These are phyloP conservation scores for Ustilago shanxiensis DNA, from an alignment of 1,284 basidiomycete genomes.

Conservation along the genomic window DNA sequence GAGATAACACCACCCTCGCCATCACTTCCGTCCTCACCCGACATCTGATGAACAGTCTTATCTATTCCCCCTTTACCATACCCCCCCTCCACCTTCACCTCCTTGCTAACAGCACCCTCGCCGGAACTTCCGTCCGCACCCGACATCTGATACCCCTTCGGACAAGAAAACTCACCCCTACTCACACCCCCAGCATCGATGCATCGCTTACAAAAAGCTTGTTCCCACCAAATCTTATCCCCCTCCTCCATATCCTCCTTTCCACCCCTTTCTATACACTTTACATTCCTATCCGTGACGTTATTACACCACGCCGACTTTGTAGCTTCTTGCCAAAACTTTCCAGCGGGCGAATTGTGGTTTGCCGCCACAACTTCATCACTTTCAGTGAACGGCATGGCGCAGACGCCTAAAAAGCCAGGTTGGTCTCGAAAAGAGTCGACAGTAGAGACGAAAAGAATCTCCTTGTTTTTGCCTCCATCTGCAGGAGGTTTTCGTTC, in stretches of 20 bases:
- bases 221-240: slow-evolving; percentile 17
- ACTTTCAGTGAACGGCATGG: not conserved
- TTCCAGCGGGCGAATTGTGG: not conserved
- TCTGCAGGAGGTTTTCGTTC: too few relatives aligned
- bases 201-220: slow-evolving; percentile 20
- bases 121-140: not conserved
- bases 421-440: not conserved
- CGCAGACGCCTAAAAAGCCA: not conserved
- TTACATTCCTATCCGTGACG: not conserved
- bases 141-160: not conserved
- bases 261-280: slow-evolving; percentile 8
- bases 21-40: too few relatives aligned
- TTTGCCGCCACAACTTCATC: not conserved
- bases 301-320: not conserved
- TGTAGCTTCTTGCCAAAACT: slow-evolving; percentile 2
- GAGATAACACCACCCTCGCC: too few relatives aligned
- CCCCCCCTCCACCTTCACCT: too few relatives aligned
- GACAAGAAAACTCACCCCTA: slow-evolving; percentile 2
- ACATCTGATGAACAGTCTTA: too few relatives aligned
- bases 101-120: not conserved
- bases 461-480: too few relatives aligned
- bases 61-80: too few relatives aligned
- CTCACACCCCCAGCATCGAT: slow-evolving; percentile 19
- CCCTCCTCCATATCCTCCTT: not conserved
- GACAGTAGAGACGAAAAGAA: too few relatives aligned